These are phyloP conservation scores for Neofusicoccum parvum DNA, from an alignment of 2,329 filamentous ascomycete species.

Conservation along the genomic window DNA sequence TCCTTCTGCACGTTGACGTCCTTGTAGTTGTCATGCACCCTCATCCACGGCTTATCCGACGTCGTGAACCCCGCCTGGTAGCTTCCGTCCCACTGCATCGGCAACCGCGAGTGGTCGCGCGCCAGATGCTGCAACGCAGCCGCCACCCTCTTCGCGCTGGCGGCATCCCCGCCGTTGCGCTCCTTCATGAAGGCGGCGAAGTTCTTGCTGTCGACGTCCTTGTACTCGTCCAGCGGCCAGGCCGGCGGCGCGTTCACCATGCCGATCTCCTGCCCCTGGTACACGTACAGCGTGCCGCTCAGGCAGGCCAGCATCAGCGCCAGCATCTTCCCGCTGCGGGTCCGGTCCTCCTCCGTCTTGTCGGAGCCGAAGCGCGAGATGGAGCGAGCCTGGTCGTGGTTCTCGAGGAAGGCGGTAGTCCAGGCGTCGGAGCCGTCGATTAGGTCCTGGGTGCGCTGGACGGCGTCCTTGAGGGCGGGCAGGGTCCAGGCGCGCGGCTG, in stretches of 20 bases:
- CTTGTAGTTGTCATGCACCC: slow-evolving; percentile 58
- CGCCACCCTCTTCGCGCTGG: slow-evolving; percentile 39
- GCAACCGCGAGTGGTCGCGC: slow-evolving; percentile 67
- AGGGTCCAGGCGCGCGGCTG: slow-evolving; percentile 38
- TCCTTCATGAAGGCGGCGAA: slow-evolving; percentile 32
- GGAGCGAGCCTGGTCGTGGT: slow-evolving; percentile 63
- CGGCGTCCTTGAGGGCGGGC: slow-evolving; percentile 45
- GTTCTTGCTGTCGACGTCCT: slow-evolving; percentile 61
- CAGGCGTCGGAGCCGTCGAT: slow-evolving; percentile 54
- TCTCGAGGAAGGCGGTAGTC: slow-evolving; percentile 64
- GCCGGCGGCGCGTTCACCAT: slow-evolving; percentile 57
- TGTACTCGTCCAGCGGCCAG: slow-evolving; percentile 60
- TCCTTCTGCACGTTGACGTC: slow-evolving; percentile 64
- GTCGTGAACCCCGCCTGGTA: slow-evolving; percentile 64
- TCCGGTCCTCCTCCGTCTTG: slow-evolving; percentile 50
- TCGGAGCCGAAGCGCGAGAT: slow-evolving; percentile 54
- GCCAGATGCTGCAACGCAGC: slow-evolving; percentile 60
- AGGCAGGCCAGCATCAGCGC: slow-evolving; percentile 52
- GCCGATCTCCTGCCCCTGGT: slow-evolving; percentile 64
- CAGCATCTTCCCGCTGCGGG: slow-evolving; percentile 55
- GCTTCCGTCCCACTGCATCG: slow-evolving; percentile 65
- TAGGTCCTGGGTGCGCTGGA: slow-evolving; percentile 50
- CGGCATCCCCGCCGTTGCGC: slow-evolving; percentile 30
- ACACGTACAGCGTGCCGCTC: slow-evolving; percentile 60
- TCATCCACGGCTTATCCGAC: slow-evolving; percentile 61